A percentile compares a stretch with the other conserved stretches of the same genome.
phyloP scores from a whole-genome alignment of 441 rosid genomes.

The Omphalea diandra region DNA sequence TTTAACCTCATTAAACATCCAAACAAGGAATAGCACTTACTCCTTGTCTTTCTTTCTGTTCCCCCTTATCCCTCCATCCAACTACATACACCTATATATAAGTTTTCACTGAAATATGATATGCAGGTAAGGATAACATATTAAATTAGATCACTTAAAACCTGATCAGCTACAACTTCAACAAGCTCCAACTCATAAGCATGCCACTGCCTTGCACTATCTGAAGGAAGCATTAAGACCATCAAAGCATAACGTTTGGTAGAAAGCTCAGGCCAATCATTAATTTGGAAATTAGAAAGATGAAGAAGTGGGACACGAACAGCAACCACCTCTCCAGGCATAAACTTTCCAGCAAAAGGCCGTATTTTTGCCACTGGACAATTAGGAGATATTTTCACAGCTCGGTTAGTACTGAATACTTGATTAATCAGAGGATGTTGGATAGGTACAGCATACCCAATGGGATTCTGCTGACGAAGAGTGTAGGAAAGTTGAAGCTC shows the following conservation, averaged over 20 bases:
- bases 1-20: no score
- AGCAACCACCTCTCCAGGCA: slow-evolving; percentile 79
- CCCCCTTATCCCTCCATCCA: no score
- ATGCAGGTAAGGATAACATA: slow-evolving; percentile 3
- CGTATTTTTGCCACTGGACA: slow-evolving; percentile 77
- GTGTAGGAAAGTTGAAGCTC: slow-evolving; percentile 76
- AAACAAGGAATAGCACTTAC: no score
- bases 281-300: slow-evolving; percentile 77
- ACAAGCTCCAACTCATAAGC: slow-evolving; percentile 93
- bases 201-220: slow-evolving; percentile 83
- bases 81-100: neutral
- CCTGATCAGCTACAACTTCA: slow-evolving; percentile 97
- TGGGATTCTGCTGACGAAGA: slow-evolving; percentile 53
- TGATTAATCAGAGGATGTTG: slow-evolving; percentile 57
- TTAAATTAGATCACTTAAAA: slow-evolving; percentile 32
- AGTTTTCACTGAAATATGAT: neutral
- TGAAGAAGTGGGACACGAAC: slow-evolving; percentile 88
- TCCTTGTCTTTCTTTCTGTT: no score
- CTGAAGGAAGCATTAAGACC: slow-evolving; percentile 86
- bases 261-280: slow-evolving; percentile 80
- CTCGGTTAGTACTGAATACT: slow-evolving; percentile 63
- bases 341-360: slow-evolving; percentile 59
- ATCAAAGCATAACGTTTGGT: slow-evolving; percentile 75
- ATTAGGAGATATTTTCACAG: slow-evolving; percentile 61
- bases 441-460: slow-evolving; percentile 59